Conservation (phyloP, 202 grass and related monocot genomes). For the Schoenoplectus tabernaemontani region DNA sequence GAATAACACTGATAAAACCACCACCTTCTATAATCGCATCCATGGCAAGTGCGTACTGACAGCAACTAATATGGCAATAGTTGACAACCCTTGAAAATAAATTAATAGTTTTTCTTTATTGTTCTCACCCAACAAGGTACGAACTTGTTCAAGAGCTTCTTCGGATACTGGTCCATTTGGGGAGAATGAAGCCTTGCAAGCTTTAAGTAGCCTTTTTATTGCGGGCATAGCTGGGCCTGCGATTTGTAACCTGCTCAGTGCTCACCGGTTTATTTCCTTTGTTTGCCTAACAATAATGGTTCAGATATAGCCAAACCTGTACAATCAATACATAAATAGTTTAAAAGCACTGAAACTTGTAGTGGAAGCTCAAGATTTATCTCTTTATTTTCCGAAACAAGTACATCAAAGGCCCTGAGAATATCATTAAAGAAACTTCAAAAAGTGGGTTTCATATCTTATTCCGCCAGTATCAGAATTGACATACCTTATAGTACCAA, state of each 20-base stretch:
- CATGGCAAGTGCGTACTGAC: background rate
- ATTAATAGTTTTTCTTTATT: background rate
- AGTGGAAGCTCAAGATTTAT: background rate
- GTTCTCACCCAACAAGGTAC: constrained; percentile 46
- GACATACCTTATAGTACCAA: background rate
- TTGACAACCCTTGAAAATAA: background rate
- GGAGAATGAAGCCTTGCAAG: constrained; percentile 59
- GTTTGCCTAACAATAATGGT: background rate
- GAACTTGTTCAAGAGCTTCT: constrained; percentile 59
- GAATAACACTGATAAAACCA: background rate
- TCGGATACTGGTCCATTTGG: constrained; percentile 54
- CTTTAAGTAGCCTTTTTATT: constrained; percentile 76
- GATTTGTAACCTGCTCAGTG: constrained; percentile 2
- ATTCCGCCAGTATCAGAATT: background rate
- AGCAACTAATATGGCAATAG: background rate
- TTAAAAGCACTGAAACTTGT: background rate
- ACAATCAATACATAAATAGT: background rate
- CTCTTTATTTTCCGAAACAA: background rate
- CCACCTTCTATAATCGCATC: background rate
- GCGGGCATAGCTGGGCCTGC: constrained; percentile 37
- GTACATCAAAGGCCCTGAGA: background rate
- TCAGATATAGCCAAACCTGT: constrained; percentile 7
- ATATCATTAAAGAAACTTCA: background rate
- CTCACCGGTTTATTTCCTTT: background rate
- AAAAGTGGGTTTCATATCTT: background rate